Evolutionary conservation across 2,329 filamentous ascomycete species (phyloP), one percentile per base, ranked within the genome.

Genomic region (Coleophoma eucalyptorum): DNA sequence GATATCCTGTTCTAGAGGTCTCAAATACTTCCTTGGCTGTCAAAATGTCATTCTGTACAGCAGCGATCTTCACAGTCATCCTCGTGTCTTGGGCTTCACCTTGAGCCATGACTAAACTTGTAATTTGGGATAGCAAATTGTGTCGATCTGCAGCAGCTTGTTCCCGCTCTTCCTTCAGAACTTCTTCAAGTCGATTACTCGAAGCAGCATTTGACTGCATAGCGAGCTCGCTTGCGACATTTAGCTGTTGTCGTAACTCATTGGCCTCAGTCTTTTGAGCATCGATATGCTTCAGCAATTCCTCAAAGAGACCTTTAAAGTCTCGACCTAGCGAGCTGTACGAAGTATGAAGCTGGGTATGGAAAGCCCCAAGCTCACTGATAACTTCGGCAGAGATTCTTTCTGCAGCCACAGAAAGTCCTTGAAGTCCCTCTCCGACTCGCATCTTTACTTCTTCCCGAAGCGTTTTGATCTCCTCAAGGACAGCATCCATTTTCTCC

Each of bases 401-500:
- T 69, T 93, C 90, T 2, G 93, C 91, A 10, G 92, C 90, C 11
- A 80, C 80, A 2, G 91, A 91, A 19, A 97, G 83, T 21, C 90
- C 85, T 61, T 90, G 86, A 41, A 97, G 75, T 8, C 92, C 93
- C 63, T 91, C 85, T 2, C 90, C 89, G 44, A 97, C 89, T 55
- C 87, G 87, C 45, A 81, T 76, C 73, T 97, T 97, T 47, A 97
- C 90, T 48, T 89, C 86, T 66, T 96, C 89, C 19, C 93, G 83
- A 20, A 97, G 77, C n/a, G 81, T 83, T 65, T 92, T 92, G 66
- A 97, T 96, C 65, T 96, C 93, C 62, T 94, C 89, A 10, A 99
- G 77, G 2, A 96, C 86, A n/a, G 81, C 76, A 61, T 97, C 92
- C 89, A 97, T 91, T 50, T 92, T 87, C 44, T 92, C 84, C 62